Base-by-base conservation (phyloP, 2,329 filamentous ascomycete species). In the Cercospora sp. region DNA sequence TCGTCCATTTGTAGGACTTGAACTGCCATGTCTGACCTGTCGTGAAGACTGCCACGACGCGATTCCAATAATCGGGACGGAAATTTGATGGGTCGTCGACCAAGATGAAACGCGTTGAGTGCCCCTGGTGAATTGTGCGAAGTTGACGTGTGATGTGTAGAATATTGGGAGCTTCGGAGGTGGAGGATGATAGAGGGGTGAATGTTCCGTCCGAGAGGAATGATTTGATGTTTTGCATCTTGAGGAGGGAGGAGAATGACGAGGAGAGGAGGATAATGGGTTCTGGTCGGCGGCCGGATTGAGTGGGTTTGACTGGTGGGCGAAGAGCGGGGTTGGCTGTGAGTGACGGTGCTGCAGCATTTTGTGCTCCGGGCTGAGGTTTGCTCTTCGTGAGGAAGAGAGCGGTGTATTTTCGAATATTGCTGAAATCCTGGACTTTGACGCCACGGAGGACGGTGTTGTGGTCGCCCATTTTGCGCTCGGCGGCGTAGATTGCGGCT, bases 21-120 rank as follows among this genome's bases (percentile, higher is more conserved):
- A 99, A 99, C 81, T 99, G 95, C 95, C 95, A 99, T 9, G 91
- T 89, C 82, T 99, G 95, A 36, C 95, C 95, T 0, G 95, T 99
- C 0, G 95, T 99, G 82, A 99, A 98, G 66, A 99, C 94, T 12
- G 92, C 95, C 1, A 97, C 95, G 6, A 99, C 91, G 62, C 94
- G 90, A 75, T 90, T 90, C 95, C 95, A 99, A 84, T 98, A 97
- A 78, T 98, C 94, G 0, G 95, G 95, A 79, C 97, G 97, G 86
- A 99, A 99, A 79, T 95, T 91, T 77, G 96, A 90, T 0, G 94
- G 91, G 18, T 90, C 91, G 79, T 99, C 95, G 64, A 98, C 94
- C 45, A 99, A 89, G 77, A 98, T 96, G 84, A 99, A 99, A 58
- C 94, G 92, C 76, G 95, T 88, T 1, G 93, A 90, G 16, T 90